Base-by-base conservation (phyloP, 202 grass and related monocot species). In the Digitaria exilis region DNA sequence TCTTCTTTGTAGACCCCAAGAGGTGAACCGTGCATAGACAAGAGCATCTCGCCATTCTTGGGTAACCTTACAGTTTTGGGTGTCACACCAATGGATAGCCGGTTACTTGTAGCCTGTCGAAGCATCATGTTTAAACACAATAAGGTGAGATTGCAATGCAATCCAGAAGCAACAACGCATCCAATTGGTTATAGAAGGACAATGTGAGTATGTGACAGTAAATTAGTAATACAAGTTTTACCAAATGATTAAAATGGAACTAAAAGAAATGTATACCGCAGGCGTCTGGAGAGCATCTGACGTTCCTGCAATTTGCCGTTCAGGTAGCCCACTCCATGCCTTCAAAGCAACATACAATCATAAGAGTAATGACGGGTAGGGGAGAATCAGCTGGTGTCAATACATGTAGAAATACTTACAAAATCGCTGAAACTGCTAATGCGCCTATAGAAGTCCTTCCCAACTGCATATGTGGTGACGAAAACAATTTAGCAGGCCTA, bases 1-100 rank as follows among this genome's bases (percentile, higher is more conserved):
- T 98, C 95, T 85, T 93, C 88, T 87, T 93, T 88, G 44, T 91
- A 95, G 60, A 95, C 77, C 76, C 95, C 95, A 4, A 93, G 92
- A 83, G 90, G 90, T 71, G 95, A 98, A 75, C 92, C 92, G 24
- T 82, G 82, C 60, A 93, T 77, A 15, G 92, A 98, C 54, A 98
- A 88, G 64, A 95, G 79, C 92, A 93, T 93, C 85, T 98, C 95
- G 0, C 95, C 95, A 32, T 95, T 80, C 83, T 93, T 95, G 42
- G 92, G 90, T 37, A 91, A 55, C 62, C 95, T 95, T 76, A 87
- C 58, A 21, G 88, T 90, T 84, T 93, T 95, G 6, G 95, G 95
- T 6, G 90, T 93, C 92, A 95, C 90, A 63, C 95, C 95, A 50
- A 88, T 85, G 65, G 92, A 98, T 51, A 93, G 76, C 11, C 80